Percentiles rank a stretch among this genome's conserved stretches.
Evolutionary conservation across 106 monocot species (phyloP).

Genomic region (Gastrodia elata): DNA sequence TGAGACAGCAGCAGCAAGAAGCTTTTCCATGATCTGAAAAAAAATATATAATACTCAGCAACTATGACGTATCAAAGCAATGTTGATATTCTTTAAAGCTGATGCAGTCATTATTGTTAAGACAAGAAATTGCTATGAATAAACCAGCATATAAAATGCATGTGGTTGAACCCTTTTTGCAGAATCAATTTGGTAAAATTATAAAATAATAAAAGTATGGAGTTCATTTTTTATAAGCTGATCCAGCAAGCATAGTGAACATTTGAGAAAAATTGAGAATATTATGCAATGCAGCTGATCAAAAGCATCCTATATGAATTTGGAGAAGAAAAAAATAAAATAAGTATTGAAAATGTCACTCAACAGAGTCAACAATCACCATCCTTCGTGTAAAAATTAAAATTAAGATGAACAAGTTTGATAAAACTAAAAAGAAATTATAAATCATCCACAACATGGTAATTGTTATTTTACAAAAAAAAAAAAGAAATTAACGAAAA

Average conservation of each 20-base stretch:
- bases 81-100: not conserved
- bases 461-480: no score
- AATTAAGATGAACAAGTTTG: not conserved
- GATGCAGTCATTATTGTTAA: not conserved
- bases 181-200: not conserved
- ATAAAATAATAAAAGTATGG: not conserved
- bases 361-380: not conserved
- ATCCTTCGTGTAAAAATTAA: not conserved
- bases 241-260: not conserved
- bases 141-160: not conserved
- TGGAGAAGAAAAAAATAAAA: not conserved
- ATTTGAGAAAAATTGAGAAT: not conserved
- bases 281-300: not conserved
- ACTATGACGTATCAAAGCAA: no score
- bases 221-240: not conserved
- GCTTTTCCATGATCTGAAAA: conserved; percentile 94
- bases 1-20: conserved; percentile 84
- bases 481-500: no score
- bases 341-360: not conserved
- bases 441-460: not conserved
- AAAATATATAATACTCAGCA: no score
- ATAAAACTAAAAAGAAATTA: not conserved
- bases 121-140: not conserved
- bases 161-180: not conserved
- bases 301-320: not conserved